Percentiles rank a stretch among this genome's conserved stretches.
phyloP scores from a whole-genome alignment of 2,329 filamentous ascomycete genomes.

The Cercospora sp. region DNA sequence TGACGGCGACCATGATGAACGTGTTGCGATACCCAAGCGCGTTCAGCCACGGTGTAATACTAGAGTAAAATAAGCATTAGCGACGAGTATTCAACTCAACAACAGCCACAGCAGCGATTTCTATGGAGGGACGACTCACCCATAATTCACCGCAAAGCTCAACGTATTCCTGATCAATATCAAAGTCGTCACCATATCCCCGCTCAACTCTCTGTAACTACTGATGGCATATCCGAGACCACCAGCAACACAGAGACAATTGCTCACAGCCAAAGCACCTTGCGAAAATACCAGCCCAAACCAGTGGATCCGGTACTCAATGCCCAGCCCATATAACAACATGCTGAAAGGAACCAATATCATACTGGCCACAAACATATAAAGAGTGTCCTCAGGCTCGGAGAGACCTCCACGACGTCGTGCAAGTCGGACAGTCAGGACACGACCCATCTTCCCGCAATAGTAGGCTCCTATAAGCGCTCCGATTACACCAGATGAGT shows the following conservation, averaged over 20 bases:
- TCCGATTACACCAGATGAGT: conserved; percentile 40
- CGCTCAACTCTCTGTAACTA: conserved; percentile 47
- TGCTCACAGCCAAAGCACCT: conserved; percentile 49
- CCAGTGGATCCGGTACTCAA: conserved; percentile 49
- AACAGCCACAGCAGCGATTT: neutral
- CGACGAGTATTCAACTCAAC: neutral
- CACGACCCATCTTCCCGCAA: conserved; percentile 40
- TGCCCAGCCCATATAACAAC: conserved; percentile 51
- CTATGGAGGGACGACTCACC: conserved; percentile 27
- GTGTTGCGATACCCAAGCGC: conserved; percentile 26
- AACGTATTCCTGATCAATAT: conserved; percentile 52
- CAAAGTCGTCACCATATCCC: conserved; percentile 49
- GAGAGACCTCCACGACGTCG: conserved; percentile 43
- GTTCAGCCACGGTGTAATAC: conserved; percentile 25
- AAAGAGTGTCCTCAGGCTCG: conserved; percentile 44
- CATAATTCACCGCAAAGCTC: conserved; percentile 52
- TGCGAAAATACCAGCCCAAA: conserved; percentile 50
- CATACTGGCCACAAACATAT: conserved; percentile 40
- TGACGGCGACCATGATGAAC: conserved; percentile 28
- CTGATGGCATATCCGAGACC: conserved; percentile 47
- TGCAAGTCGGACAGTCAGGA: conserved; percentile 39
- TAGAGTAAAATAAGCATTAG: neutral
- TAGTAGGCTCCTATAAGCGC: conserved; percentile 42
- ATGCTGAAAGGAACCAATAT: conserved; percentile 46
- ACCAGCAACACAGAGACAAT: conserved; percentile 45